Evolutionary conservation across 345 rosid species (phyloP), one percentile per base, ranked within the genome.

Genomic region (Populus pruinosa): DNA sequence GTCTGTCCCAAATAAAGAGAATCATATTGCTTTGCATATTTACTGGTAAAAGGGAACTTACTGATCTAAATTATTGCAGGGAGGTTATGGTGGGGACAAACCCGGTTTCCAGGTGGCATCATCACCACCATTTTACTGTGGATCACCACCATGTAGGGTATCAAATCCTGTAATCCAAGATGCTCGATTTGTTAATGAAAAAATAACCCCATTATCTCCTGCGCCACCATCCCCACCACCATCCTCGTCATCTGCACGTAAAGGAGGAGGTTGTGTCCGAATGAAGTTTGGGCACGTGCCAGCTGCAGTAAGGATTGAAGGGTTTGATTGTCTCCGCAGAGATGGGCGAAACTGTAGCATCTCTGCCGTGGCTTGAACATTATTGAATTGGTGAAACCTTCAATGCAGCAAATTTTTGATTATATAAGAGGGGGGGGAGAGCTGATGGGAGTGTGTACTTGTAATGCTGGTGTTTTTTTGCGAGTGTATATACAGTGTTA

Each of bases 281-380:
- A 78, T 74, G 85, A 90, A 89, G 69, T 86, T 79, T 8, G 93
- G 90, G 81, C 78, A 87, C 61, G 84, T 76, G 62, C 94, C 93
- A 13, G 89, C 91, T 14, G 87, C 90, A 7, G 92, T 91, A 56
- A 91, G 96, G 79, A 86, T 93, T 53, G 98, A 93, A 87, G 98
- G 98, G 53, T 93, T 93, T 53, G 91, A 91, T 79, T 90, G 94
- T 76, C 88, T 87, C 23, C 83, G 78, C 86, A 69, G 90, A 77
- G 89, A 91, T 75, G 61, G 86, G 39, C 87, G 84, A 74, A 85
- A 82, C 81, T 87, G 93, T 76, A 88, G 94, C 85, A 88, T 93
- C 86, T 77, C 90, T 56, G 92, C 98, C 6, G 85, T 91, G 87
- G 96, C 94, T 25, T 91, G 84, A 79, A 25, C 17, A 8, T 79